Conservation (phyloP, 192 early-diverging fungal species). For the Cetraspora pellucida region DNA sequence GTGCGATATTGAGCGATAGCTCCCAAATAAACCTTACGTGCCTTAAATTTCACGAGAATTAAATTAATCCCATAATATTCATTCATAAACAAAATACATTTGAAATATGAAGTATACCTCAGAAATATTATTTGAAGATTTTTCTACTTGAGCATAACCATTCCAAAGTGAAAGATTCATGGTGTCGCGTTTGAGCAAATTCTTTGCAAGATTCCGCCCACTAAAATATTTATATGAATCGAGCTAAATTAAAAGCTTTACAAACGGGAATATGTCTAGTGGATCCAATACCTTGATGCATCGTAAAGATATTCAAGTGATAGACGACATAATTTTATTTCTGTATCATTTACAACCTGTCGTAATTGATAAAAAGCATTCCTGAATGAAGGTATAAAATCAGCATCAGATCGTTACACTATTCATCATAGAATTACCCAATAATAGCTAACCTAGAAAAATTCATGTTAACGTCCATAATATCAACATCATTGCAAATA, state of each 20-base stretch:
- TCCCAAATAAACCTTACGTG: constrained; percentile 52
- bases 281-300: background rate
- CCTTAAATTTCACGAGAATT: constrained; percentile 33
- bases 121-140: constrained; percentile 41
- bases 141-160: constrained; percentile 57
- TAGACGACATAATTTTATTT: constrained; percentile 45
- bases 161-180: constrained; percentile 58
- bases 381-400: constrained; percentile 33
- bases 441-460: constrained; percentile 41
- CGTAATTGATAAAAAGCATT: constrained; percentile 52
- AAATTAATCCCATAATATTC: background rate
- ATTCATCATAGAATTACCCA: background rate
- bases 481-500: constrained; percentile 23
- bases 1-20: constrained; percentile 46
- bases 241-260: too few species aligned
- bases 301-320: constrained; percentile 44
- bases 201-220: constrained; percentile 51
- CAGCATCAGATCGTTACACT: background rate
- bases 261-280: too few species aligned
- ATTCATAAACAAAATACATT: background rate
- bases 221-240: constrained; percentile 33
- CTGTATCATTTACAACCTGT: constrained; percentile 37
- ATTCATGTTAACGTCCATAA: constrained; percentile 26
- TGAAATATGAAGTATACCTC: constrained; percentile 43
- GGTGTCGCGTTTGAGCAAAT: constrained; percentile 43